Evolutionary conservation across 1,139 yeast species (phyloP), one percentile per base, ranked within the genome.

Genomic region (Protomyces arabidopsidicola): DNA sequence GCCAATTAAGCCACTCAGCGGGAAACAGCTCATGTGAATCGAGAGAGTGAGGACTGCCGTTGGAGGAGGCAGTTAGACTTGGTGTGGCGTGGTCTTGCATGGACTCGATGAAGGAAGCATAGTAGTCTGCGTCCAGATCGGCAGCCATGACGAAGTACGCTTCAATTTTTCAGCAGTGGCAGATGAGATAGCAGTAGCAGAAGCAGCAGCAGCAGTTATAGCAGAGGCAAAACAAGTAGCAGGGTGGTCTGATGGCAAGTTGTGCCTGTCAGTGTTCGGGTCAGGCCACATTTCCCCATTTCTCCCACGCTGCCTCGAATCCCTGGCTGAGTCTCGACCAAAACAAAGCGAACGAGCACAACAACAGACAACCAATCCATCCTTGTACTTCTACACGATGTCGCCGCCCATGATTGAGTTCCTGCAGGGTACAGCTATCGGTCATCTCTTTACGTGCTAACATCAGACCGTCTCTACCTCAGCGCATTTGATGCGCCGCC

Each of bases 401-500:
- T 55, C 53, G 27, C 56, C 53, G 42, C 62, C 62, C 31, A 65
- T 65, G 67, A 60, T 65, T 24, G 67, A 65, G 60, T 65, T 65
- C 57, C 51, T 65, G 53, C 63, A 65, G 45, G 65, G 67, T 65
- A 64, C 10, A 8, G 12, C 10, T 2, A 38, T 34, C 9, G 12
- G 31, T n/a, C 3, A n/a, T 2, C 18, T 1, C 42, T 36, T 4
- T 14, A 9, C 16, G 8, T 14, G 27, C 48, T 55, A 24, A 35
- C 16, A 22, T 38, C 54, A 83, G 93, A 88, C 70, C 86, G 96
- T 65, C 87, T 91, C 53, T 93, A 93, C 72, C 83, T 93, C 9
- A 98, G 96, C 14, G 95, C 97, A 5, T 90, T 84, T 73, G 96
- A 90, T 73, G 77, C 81, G 67, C 77, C 84, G 9, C 98, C 98